Evolutionary conservation across 2,329 filamentous ascomycete genomes (phyloP).

Genomic region (Fusarium buxicola): DNA sequence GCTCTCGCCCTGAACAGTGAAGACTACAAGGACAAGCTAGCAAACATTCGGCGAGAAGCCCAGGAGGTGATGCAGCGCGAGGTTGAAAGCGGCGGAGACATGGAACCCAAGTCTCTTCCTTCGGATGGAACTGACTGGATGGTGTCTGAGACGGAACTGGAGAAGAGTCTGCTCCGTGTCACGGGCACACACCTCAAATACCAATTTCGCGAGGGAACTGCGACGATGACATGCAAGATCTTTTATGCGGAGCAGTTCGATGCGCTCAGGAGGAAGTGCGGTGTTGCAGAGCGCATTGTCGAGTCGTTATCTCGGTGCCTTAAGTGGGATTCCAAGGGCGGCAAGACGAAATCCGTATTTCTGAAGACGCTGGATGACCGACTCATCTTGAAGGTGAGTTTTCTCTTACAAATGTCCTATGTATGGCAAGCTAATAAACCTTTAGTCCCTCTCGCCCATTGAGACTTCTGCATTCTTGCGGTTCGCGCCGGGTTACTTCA

Average conservation of each 20-base stretch:
- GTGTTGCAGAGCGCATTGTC: conserved; percentile 91
- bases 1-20: conserved; percentile 90
- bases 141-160: conserved; percentile 77
- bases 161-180: conserved; percentile 84
- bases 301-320: conserved; percentile 95
- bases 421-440: conserved; percentile 20
- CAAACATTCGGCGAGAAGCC: conserved; percentile 69
- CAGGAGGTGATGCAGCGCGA: conserved; percentile 56
- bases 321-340: conserved; percentile 98
- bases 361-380: conserved; percentile 96
- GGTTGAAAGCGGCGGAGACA: conserved; percentile 46
- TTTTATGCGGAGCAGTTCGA: conserved; percentile 99
- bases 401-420: neutral
- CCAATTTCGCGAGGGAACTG: conserved; percentile 92
- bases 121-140: conserved; percentile 55
- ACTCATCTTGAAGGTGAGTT: conserved; percentile 80
- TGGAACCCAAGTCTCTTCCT: conserved; percentile 48
- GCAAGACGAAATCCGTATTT: conserved; percentile 97
- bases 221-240: conserved; percentile 96
- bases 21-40: conserved; percentile 86
- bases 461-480: conserved; percentile 94
- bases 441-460: conserved; percentile 83
- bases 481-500: conserved; percentile 97
- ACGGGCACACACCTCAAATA: conserved; percentile 96
- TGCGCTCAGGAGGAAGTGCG: conserved; percentile 90